Evolutionary conservation across 176 grass and related monocot genomes (phyloP), one percentile per base, ranked within the genome.

Genomic region (Triticum monococcum): DNA sequence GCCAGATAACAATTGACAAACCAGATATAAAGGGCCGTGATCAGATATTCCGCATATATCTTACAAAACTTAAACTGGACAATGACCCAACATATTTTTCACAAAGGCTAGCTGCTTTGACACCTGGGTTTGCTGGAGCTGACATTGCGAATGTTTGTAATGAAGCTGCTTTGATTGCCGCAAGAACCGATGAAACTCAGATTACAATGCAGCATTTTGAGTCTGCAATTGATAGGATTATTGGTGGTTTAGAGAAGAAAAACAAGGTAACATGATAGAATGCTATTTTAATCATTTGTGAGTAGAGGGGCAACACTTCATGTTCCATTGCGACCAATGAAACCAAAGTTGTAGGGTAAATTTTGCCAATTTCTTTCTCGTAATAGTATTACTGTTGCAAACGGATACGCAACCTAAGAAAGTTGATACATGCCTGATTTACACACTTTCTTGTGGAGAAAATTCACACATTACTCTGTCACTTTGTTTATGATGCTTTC

Each of bases 61-160:
- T 98, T 83, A 84, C 95, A 81, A 98, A 98, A 59, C 90, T 96
- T 87, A 98, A 98, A 83, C 67, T 98, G 61, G 91, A 98, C 77
- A 89, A 94, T 79, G 88, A 90, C 6, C 96, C 96, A 72, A 89
- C 84, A 10, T 99, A 92, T 88, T 99, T 94, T 86, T 96, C 97
- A 0, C 92, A 96, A 87, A 94, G 94, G 83, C 82, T 99, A 70
- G 96, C 96, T 64, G 97, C 94, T 78, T 89, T 99, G 56, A 96
- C 97, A 22, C 97, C 94, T 82, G 97, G 97, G n/a, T 99, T 99
- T 91, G 92, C 94, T 83, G 97, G 97, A 87, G 97, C 94, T 79
- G 97, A 99, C 78, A 96, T 99, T 92, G 97, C 97, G 17, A 99
- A 99, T 83, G 88, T 99, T 50, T 96, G 94, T 86, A 99, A 99